Evolutionary conservation across 2,329 filamentous ascomycete genomes (phyloP), one percentile per base, ranked within the genome.

Genomic region (Fusarium avenaceum): DNA sequence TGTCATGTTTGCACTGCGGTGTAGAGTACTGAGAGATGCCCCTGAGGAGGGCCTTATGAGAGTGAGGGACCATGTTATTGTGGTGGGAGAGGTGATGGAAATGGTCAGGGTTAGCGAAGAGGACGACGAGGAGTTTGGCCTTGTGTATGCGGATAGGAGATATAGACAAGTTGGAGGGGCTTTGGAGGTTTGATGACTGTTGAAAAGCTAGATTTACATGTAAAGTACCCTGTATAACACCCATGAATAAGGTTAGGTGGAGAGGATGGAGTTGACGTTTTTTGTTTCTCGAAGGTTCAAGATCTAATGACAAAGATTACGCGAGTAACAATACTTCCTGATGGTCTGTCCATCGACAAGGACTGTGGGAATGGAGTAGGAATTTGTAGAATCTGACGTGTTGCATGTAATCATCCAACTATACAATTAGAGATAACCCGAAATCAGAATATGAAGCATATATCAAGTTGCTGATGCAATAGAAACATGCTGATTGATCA

Each of bases 21-120:
- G 83, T 51, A 75, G 66, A 62, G 69, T 86, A 17, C 52, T 85
- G 15, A 73, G 75, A 14, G 81, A 83, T 26, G 77, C 79, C 42
- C 76, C 80, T 0, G 59, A 72, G 9, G 67, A 67, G 6, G 84
- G 84, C 1, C 67, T 86, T 15, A 71, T 86, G n/a, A 76, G 72
- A 42, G 83, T 86, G 10, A 76, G 82, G 42, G 85, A 86, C 57
- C 84, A 86, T 75, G 81, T 85, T 11, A 82, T 86, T 63, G 83
- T 86, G 7, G 77, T 86, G 2, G 85, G 82, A 6, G 83, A 86
- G 74, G 84, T 86, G 44, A 58, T 81, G 38, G 82, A 83, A 54
- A 82, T 85, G 56, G 63, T 81, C 9, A 75, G 77, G 22, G 79
- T 66, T 26, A 69, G 65, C 15, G 71, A 71, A 22, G 71, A 61